phyloP scores from a whole-genome alignment of 176 grass and related monocot genomes.

The Thalia dealbata region DNA sequence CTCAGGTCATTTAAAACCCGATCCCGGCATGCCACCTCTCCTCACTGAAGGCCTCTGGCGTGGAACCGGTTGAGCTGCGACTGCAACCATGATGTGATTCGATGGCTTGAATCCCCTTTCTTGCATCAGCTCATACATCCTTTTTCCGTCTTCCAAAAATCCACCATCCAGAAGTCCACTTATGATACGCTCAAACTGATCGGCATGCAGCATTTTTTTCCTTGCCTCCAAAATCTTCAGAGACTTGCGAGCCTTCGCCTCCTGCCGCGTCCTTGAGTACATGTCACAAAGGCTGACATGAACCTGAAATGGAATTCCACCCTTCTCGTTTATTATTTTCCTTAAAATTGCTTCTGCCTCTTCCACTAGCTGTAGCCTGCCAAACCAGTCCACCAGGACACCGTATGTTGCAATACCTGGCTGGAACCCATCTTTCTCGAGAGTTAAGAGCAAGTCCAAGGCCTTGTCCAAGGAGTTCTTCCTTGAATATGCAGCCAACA shows the following conservation, averaged over 20 bases:
- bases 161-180: conserved; percentile 43
- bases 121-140: conserved; percentile 57
- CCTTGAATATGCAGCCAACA: conserved; percentile 39
- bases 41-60: background rate
- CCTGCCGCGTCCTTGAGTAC: conserved; percentile 41
- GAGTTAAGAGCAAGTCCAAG: conserved; percentile 46
- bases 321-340: conserved; percentile 48
- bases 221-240: conserved; percentile 71
- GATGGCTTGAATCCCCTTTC: conserved; percentile 41
- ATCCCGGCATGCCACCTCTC: background rate
- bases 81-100: conserved; percentile 14
- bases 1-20: background rate
- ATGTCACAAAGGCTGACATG: conserved; percentile 66
- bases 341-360: conserved; percentile 58
- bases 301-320: conserved; percentile 49
- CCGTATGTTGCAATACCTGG: conserved; percentile 49
- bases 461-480: conserved; percentile 60
- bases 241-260: conserved; percentile 45
- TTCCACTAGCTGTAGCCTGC: conserved; percentile 43
- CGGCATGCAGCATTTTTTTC: conserved; percentile 41
- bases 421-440: conserved; percentile 67
- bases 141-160: conserved; percentile 46
- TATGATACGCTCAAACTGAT: conserved; percentile 67
- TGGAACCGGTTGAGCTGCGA: conserved; percentile 18
- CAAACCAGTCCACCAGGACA: conserved; percentile 57